Evolutionary conservation across 1,139 yeast genomes (phyloP).

Genomic region (Yamadazyma friedrichii): DNA sequence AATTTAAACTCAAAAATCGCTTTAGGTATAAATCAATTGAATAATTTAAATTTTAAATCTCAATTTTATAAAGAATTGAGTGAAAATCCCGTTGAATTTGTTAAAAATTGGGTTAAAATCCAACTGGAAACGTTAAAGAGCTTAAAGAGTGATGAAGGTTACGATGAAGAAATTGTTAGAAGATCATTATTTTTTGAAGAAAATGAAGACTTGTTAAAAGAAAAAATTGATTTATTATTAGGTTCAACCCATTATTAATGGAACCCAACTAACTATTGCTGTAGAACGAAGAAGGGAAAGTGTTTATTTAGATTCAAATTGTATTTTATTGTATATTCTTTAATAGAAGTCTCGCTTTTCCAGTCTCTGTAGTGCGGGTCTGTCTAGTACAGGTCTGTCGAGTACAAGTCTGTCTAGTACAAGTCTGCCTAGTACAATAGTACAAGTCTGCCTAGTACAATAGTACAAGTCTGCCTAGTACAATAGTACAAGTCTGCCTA

Average conservation of each 20-base stretch:
- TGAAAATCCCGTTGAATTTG: slow-evolving; percentile 72
- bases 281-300: no score
- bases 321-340: background rate
- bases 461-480: no score
- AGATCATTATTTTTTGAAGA: slow-evolving; percentile 78
- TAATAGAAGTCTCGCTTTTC: no score
- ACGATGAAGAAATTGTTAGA: slow-evolving; percentile 87
- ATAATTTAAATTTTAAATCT: slow-evolving; percentile 50
- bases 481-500: no score
- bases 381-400: no score
- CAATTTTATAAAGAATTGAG: slow-evolving; percentile 70
- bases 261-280: background rate
- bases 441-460: no score
- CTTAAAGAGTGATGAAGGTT: slow-evolving; percentile 82
- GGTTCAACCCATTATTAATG: slow-evolving; percentile 24
- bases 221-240: slow-evolving; percentile 72
- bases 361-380: no score
- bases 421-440: no score
- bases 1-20: slow-evolving; percentile 61
- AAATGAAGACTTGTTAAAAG: slow-evolving; percentile 61
- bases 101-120: slow-evolving; percentile 69
- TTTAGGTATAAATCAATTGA: slow-evolving; percentile 62
- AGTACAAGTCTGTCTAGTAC: no score
- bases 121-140: slow-evolving; percentile 76
- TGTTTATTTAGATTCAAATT: background rate